phyloP scores from a whole-genome alignment of 1,284 basidiomycete species.

The Cryptococcus sp. region DNA sequence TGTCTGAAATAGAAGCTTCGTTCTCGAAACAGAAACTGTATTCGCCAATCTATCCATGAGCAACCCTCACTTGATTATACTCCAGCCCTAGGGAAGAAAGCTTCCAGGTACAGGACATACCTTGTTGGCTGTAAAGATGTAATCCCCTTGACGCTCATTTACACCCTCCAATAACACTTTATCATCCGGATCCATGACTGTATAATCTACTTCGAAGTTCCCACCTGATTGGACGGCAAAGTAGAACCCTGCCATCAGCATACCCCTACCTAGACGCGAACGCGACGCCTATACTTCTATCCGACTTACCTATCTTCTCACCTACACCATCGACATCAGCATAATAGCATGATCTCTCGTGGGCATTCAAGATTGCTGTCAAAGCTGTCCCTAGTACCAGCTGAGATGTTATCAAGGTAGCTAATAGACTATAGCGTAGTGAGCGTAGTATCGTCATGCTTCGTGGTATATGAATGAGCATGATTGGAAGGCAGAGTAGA shows the following conservation, averaged over 20 bases:
- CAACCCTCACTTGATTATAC: constrained; percentile 1
- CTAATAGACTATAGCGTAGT: constrained; percentile 9
- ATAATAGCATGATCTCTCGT: constrained; percentile 89
- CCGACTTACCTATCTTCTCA: constrained; percentile 45
- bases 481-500: too few relatives aligned
- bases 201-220: constrained; percentile 94
- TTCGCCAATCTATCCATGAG: constrained; percentile 62
- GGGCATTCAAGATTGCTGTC: constrained; percentile 78
- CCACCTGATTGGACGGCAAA: constrained; percentile 89
- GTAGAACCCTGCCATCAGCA: constrained; percentile 49
- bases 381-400: constrained; percentile 60
- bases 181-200: constrained; percentile 83
- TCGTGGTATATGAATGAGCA: too few relatives aligned
- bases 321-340: constrained; percentile 75
- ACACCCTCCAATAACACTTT: constrained; percentile 78
- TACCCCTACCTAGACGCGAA: background rate
- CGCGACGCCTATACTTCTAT: background rate
- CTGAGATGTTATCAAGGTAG: constrained; percentile 6
- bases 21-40: constrained; percentile 99
- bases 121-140: constrained; percentile 89
- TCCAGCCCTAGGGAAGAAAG: background rate
- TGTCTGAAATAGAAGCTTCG: constrained; percentile 84
- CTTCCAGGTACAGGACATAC: constrained; percentile 24
- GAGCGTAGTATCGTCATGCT: background rate
- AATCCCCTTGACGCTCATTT: constrained; percentile 92